A percentile compares a stretch with the other conserved stretches of the same genome.
phyloP scores from a whole-genome alignment of 202 grass and related monocot species.

The Zoysia matrella region DNA sequence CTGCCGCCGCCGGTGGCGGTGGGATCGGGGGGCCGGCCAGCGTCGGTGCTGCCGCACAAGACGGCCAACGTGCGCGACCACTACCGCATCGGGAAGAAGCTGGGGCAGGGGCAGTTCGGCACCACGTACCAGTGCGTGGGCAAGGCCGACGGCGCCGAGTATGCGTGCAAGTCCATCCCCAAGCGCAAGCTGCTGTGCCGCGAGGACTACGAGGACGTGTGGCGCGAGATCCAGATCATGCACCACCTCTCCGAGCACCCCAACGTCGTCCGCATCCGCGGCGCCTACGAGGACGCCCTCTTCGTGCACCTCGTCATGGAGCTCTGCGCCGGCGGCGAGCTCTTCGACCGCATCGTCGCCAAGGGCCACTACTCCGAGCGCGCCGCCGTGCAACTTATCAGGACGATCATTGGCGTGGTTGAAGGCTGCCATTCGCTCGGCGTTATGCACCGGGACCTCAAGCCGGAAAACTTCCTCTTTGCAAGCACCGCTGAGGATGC shows the following conservation, averaged over 20 bases:
- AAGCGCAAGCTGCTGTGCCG: constrained; percentile 92
- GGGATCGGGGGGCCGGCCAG: constrained; percentile 50
- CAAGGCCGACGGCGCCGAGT: constrained; percentile 67
- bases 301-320: constrained; percentile 97
- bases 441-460: constrained; percentile 90
- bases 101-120: too few relatives aligned
- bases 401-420: too few relatives aligned
- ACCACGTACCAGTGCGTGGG: background rate
- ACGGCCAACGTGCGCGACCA: too few relatives aligned
- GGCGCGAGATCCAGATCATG: constrained; percentile 99
- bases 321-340: constrained; percentile 95
- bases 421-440: constrained; percentile 73
- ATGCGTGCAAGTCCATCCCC: constrained; percentile 95
- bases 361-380: too few relatives aligned
- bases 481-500: constrained; percentile 14
- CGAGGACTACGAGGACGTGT: constrained; percentile 90
- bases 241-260: constrained; percentile 79
- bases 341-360: constrained; percentile 64
- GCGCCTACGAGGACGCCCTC: constrained; percentile 38
- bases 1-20: constrained; percentile 50
- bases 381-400: too few relatives aligned
- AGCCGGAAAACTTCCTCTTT: constrained; percentile 92
- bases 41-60: too few relatives aligned
- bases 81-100: too few relatives aligned
- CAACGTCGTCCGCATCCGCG: constrained; percentile 35